Percentiles rank a stretch among this genome's conserved stretches.
Evolutionary conservation across 179 eudicot species (phyloP).

Genomic region (Beta lomatogona): DNA sequence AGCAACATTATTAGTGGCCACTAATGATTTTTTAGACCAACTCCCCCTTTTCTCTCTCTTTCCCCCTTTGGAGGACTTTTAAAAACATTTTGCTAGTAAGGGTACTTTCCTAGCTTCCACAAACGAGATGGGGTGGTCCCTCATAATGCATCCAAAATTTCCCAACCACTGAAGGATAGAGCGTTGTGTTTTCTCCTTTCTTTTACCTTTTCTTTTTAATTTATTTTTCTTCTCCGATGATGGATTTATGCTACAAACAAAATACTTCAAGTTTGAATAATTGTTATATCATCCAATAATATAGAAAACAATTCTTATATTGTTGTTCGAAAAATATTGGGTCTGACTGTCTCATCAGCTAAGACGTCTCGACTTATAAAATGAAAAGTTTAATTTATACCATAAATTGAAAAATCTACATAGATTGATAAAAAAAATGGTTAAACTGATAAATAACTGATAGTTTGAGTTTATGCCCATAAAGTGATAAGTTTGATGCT

Average conservation of each 20-base stretch:
- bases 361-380: too few species aligned
- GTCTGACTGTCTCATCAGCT: too few species aligned
- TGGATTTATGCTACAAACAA: not conserved
- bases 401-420: too few species aligned
- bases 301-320: too few species aligned
- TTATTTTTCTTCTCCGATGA: not conserved
- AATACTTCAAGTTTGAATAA: not conserved
- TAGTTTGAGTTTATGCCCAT: too few species aligned
- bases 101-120: conserved; percentile 30
- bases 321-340: too few species aligned
- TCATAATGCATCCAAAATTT: conserved; percentile 34
- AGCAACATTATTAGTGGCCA: conserved; percentile 33
- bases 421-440: too few species aligned
- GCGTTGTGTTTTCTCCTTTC: not conserved
- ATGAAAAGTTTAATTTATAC: too few species aligned
- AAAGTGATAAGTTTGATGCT: too few species aligned
- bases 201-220: not conserved
- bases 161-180: conserved; percentile 28
- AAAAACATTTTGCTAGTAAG: conserved; percentile 8
- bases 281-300: not conserved
- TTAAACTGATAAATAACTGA: too few species aligned
- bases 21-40: conserved; percentile 29
- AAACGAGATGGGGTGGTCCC: conserved; percentile 32
- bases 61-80: conserved; percentile 15
- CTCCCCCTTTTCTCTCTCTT: not conserved